These are phyloP conservation scores for Eucommia ulmoides DNA, from an alignment of 257 asterid species.

Conservation along the genomic window DNA sequence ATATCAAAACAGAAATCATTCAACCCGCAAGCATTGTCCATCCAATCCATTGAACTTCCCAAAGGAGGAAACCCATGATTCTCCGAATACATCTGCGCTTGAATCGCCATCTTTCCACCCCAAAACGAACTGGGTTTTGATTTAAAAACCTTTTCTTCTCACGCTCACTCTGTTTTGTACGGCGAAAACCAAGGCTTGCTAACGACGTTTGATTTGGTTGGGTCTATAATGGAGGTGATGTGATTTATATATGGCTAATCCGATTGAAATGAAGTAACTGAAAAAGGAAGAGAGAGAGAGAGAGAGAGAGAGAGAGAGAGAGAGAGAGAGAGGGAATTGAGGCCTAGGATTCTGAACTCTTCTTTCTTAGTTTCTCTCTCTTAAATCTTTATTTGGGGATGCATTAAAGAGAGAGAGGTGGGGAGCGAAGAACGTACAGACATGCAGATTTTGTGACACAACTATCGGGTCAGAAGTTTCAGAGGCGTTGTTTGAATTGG, in stretches of 20 bases:
- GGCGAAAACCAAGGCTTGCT: background rate
- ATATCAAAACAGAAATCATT: background rate
- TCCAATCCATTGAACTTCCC: background rate
- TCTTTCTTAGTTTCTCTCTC: background rate
- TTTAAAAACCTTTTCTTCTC: background rate
- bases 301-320: conserved; percentile 9
- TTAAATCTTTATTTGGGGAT: conserved; percentile 15
- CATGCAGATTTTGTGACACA: conserved; percentile 60
- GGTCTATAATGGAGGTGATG: background rate
- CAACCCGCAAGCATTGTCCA: conserved; percentile 1
- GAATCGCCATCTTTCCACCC: background rate
- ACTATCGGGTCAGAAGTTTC: conserved; percentile 38
- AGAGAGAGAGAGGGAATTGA: conserved; percentile 5
- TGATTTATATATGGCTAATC: background rate
- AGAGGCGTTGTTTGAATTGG: conserved; percentile 12
- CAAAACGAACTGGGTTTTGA: background rate
- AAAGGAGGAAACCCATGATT: background rate
- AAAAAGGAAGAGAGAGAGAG: background rate
- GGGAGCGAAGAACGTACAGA: conserved; percentile 22
- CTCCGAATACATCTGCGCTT: background rate
- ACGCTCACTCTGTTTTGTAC: background rate
- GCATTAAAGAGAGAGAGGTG: conserved; percentile 17
- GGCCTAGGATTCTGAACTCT: conserved; percentile 25
- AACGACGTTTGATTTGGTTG: background rate
- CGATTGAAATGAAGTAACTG: conserved; percentile 26